phyloP scores from a whole-genome alignment of 495 filamentous ascomycete species.

The Penicillium nucicola region DNA sequence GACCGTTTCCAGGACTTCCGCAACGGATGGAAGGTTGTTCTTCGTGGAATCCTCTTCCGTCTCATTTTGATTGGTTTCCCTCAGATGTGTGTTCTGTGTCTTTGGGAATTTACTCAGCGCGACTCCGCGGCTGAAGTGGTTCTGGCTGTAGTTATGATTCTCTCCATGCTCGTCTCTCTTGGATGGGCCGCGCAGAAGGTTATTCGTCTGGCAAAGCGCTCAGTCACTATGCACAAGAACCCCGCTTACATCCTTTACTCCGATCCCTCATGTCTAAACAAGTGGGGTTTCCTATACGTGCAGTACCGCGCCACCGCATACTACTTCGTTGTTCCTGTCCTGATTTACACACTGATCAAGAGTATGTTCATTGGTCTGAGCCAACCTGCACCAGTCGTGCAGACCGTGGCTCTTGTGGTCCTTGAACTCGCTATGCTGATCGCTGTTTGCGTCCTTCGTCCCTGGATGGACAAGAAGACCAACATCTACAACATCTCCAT shows the following conservation, averaged over 20 bases:
- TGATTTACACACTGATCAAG: conserved; percentile 81
- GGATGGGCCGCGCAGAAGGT: conserved; percentile 88
- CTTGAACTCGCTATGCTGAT: conserved; percentile 84
- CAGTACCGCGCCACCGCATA: conserved; percentile 96
- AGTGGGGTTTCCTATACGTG: conserved; percentile 98
- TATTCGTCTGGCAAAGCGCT: conserved; percentile 81
- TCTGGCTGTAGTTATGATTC: conserved; percentile 83
- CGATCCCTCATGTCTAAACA: conserved; percentile 87
- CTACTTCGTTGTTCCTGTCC: conserved; percentile 87
- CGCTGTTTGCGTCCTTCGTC: conserved; percentile 72
- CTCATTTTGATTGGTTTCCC: conserved; percentile 89
- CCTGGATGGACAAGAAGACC: conserved; percentile 99
- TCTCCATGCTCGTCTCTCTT: conserved; percentile 77
- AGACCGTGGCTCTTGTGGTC: conserved; percentile 81
- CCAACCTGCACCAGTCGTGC: conserved; percentile 69
- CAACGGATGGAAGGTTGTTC: conserved; percentile 80
- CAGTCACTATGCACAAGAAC: conserved; percentile 89
- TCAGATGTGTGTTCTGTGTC: conserved; percentile 84
- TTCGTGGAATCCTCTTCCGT: conserved; percentile 91
- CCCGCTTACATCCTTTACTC: conserved; percentile 97
- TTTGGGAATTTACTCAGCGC: conserved; percentile 87
- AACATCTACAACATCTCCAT: conserved; percentile 97
- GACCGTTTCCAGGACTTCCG: conserved; percentile 95
- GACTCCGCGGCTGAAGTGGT: conserved; percentile 89
- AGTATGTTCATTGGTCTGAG: conserved; percentile 86